Evolutionary conservation across 805 yeast genomes (phyloP).

Genomic region (Hanseniaspora singularis): DNA sequence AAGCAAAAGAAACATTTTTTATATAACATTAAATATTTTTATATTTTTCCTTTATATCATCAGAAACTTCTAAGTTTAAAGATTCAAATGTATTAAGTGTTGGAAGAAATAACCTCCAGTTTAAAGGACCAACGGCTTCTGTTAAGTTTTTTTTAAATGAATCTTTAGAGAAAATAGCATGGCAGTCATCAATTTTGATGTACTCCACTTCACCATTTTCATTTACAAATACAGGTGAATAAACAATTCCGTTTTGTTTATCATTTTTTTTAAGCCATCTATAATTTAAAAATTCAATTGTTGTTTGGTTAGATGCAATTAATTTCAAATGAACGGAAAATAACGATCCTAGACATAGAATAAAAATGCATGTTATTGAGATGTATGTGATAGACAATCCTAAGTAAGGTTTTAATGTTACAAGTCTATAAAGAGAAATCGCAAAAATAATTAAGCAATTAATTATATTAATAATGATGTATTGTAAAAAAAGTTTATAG

Average conservation of each 20-base stretch:
- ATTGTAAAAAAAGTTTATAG: constrained; percentile 47
- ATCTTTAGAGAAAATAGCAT: constrained; percentile 20
- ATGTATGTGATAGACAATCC: constrained; percentile 31
- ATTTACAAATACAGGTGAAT: constrained; percentile 22
- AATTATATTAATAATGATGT: constrained; percentile 30
- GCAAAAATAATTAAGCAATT: constrained; percentile 33
- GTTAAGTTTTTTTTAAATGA: constrained; percentile 22
- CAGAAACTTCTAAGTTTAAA: constrained; percentile 3
- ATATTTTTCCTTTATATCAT: neutral
- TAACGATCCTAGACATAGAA: constrained; percentile 36
- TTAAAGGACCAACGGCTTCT: neutral
- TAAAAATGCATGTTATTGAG: constrained; percentile 39
- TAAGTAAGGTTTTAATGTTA: constrained; percentile 18
- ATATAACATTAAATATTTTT: neutral
- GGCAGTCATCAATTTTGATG: constrained; percentile 27
- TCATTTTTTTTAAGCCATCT: constrained; percentile 22
- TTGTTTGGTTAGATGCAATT: constrained; percentile 39
- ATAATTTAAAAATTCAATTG: constrained; percentile 45
- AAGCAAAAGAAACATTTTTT: no score
- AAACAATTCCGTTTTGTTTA: constrained; percentile 17
- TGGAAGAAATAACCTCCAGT: neutral
- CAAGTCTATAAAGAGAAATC: constrained; percentile 28
- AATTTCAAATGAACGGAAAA: constrained; percentile 35
- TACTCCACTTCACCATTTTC: constrained; percentile 34
- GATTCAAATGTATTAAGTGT: constrained; percentile 12